These are phyloP conservation scores for Didymella glomerata DNA, from an alignment of 2,329 filamentous ascomycete genomes.

Conservation along the genomic window DNA sequence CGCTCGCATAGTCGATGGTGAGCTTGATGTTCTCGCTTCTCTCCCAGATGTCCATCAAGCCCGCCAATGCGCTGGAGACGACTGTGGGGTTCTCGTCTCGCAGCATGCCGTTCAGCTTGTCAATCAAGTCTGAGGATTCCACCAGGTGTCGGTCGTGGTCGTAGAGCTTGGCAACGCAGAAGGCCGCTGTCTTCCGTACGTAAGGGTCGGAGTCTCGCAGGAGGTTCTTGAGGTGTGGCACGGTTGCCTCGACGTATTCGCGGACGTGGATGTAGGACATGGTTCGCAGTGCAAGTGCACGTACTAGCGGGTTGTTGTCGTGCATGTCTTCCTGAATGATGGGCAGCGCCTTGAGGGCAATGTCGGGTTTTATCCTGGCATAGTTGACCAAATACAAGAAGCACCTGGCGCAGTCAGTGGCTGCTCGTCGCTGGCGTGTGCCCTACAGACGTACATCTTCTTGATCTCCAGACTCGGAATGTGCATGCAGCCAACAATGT, in stretches of 20 bases:
- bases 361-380: slow-evolving; percentile 89
- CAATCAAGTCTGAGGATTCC: slow-evolving; percentile 89
- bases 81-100: slow-evolving; percentile 97
- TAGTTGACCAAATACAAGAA: slow-evolving; percentile 98
- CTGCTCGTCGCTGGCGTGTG: neutral
- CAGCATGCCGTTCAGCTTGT: slow-evolving; percentile 85
- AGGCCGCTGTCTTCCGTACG: slow-evolving; percentile 95
- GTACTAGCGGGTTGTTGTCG: slow-evolving; percentile 88
- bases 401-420: slow-evolving; percentile 71
- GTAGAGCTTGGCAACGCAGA: slow-evolving; percentile 96
- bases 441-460: slow-evolving; percentile 79
- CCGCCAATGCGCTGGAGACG: slow-evolving; percentile 89
- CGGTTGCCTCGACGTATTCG: slow-evolving; percentile 91
- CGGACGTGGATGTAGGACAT: slow-evolving; percentile 98
- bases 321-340: slow-evolving; percentile 92
- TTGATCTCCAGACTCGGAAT: slow-evolving; percentile 96
- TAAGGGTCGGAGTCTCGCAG: slow-evolving; percentile 91
- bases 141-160: slow-evolving; percentile 93
- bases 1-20: slow-evolving; percentile 96
- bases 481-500: slow-evolving; percentile 94
- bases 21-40: slow-evolving; percentile 96
- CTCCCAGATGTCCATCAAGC: slow-evolving; percentile 98
- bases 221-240: slow-evolving; percentile 82
- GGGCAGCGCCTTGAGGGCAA: slow-evolving; percentile 90
- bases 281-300: slow-evolving; percentile 89